Conservation (phyloP, 2,329 filamentous ascomycete species). For the Alternaria triticina region DNA sequence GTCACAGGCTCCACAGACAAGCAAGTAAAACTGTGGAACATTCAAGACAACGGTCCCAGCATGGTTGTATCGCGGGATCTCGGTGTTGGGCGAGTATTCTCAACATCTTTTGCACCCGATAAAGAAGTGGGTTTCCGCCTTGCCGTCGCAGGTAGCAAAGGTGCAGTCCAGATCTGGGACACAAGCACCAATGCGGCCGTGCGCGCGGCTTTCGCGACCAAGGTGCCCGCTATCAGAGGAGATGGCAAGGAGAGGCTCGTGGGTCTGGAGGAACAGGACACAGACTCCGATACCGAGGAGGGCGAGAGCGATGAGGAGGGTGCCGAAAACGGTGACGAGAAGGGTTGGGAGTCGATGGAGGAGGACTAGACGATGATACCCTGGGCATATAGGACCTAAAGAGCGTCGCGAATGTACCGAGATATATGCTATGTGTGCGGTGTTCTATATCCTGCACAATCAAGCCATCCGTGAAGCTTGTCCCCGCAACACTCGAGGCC, state of each 20-base stretch:
- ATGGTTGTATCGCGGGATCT: constrained; percentile 92
- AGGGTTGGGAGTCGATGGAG: constrained; percentile 52
- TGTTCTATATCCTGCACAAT: not conserved
- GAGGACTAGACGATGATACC: constrained; percentile 41
- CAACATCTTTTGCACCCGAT: constrained; percentile 88
- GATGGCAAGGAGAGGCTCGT: constrained; percentile 78
- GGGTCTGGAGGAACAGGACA: constrained; percentile 69
- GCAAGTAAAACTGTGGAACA: constrained; percentile 96
- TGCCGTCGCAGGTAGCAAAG: constrained; percentile 93
- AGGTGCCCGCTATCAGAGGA: constrained; percentile 65
- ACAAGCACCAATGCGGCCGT: constrained; percentile 92
- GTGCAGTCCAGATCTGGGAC: constrained; percentile 92
- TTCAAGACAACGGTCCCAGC: constrained; percentile 77
- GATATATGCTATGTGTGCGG: not conserved
- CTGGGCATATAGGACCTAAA: constrained; percentile 5
- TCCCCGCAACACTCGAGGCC: not conserved
- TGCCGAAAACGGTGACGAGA: constrained; percentile 38
- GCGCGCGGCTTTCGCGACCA: constrained; percentile 79
- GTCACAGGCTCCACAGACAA: constrained; percentile 93
- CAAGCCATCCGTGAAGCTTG: constrained; percentile 1
- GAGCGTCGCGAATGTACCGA: not conserved
- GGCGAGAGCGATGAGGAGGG: constrained; percentile 55
- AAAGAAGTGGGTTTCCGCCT: constrained; percentile 88
- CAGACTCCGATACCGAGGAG: constrained; percentile 65
- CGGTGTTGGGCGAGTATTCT: constrained; percentile 94